phyloP scores from a whole-genome alignment of 768 basidiomycete species.

The Calvatia gigantea region DNA sequence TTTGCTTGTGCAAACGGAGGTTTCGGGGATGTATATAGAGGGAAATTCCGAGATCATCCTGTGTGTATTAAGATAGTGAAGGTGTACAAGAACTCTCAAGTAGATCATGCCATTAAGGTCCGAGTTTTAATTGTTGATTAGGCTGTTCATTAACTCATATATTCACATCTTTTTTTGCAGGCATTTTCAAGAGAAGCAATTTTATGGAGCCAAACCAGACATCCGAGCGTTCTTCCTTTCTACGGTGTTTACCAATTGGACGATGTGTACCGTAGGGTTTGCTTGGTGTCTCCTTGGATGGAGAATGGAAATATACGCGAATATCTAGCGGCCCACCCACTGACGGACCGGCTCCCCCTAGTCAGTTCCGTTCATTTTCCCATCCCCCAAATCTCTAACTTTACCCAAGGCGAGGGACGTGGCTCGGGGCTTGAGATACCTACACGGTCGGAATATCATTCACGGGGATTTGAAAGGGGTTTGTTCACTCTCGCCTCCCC shows the following conservation, averaged over 20 bases:
- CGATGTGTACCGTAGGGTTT: conserved; percentile 22
- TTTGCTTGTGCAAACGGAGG: conserved; percentile 15
- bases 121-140: neutral
- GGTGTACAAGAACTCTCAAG: conserved; percentile 15
- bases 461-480: conserved; percentile 38
- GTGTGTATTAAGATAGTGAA: conserved; percentile 19
- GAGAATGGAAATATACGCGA: conserved; percentile 28
- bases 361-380: conserved; percentile 2
- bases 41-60: conserved; percentile 5
- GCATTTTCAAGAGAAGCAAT: conserved; percentile 23
- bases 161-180: conserved; percentile 11
- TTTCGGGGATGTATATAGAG: conserved; percentile 21
- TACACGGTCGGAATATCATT: conserved; percentile 30
- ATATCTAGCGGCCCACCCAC: conserved; percentile 17
- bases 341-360: conserved; percentile 13
- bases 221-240: conserved; percentile 31
- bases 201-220: conserved; percentile 23
- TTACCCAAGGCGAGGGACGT: conserved; percentile 25
- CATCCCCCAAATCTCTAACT: neutral
- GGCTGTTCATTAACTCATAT: no score
- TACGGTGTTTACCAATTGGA: conserved; percentile 25
- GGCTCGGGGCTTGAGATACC: conserved; percentile 25
- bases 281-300: conserved; percentile 36
- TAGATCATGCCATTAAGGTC: conserved; percentile 15
- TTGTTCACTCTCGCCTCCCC: neutral